phyloP scores from a whole-genome alignment of 2,329 filamentous ascomycete species.

The Epichloe glyceriae region DNA sequence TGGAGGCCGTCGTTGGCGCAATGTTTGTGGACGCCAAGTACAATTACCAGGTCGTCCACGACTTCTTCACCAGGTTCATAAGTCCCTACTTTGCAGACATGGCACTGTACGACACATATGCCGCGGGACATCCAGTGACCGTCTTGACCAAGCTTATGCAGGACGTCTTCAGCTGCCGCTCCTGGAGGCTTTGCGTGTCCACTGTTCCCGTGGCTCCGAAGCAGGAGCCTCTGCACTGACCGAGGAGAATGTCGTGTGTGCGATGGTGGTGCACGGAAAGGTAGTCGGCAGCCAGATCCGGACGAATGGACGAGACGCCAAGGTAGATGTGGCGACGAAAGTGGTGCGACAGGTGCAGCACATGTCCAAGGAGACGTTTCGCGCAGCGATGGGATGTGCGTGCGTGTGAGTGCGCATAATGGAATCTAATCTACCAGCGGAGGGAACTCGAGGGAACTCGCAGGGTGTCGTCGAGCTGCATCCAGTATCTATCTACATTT shows the following conservation, averaged over 20 bases:
- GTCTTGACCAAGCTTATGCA: conserved; percentile 53
- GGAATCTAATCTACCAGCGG: no score
- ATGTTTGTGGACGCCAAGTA: conserved; percentile 84
- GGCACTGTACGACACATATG: conserved; percentile 74
- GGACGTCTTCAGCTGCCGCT: conserved; percentile 49
- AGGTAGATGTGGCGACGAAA: conserved; percentile 49
- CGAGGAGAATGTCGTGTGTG: conserved; percentile 49
- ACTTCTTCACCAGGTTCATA: conserved; percentile 67
- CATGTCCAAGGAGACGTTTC: conserved; percentile 43
- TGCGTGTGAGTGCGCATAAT: conserved; percentile 28
- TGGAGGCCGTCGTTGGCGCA: conserved; percentile 82
- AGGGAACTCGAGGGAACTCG: no score
- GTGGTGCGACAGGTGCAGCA: conserved; percentile 36
- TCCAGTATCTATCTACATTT: no score
- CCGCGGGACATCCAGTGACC: conserved; percentile 74
- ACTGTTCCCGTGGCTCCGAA: conserved; percentile 28
- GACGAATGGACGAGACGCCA: conserved; percentile 59
- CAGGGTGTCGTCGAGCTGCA: no score
- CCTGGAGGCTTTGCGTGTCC: conserved; percentile 41
- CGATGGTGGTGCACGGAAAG: conserved; percentile 61
- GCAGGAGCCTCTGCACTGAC: conserved; percentile 25
- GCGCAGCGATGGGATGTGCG: conserved; percentile 45
- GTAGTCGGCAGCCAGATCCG: conserved; percentile 50
- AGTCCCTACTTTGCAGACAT: conserved; percentile 75
- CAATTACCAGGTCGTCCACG: conserved; percentile 57